Conservation (phyloP, 352 stramenopile genomes). For the Aphanomyces cochlioides region DNA sequence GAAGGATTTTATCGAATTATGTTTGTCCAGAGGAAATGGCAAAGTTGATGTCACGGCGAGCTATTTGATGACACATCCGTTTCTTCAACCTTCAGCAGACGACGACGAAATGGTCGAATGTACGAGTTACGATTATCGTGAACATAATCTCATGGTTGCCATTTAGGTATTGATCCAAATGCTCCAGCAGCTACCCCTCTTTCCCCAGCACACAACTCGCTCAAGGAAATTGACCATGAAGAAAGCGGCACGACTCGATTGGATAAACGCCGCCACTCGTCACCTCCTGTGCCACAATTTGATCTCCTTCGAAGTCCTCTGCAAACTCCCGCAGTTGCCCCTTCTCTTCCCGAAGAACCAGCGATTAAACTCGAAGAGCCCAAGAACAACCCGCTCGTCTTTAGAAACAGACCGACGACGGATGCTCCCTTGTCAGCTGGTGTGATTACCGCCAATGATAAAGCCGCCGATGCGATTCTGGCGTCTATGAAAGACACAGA, state of each 20-base stretch:
- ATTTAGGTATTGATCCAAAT: conserved; percentile 4
- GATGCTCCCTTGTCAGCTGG: conserved; percentile 17
- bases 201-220: not conserved
- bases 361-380: not conserved
- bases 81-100: conserved; percentile 73
- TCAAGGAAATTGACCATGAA: conserved; percentile 8
- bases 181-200: not conserved
- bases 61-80: conserved; percentile 70
- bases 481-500: conserved; percentile 11
- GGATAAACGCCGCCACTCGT: conserved; percentile 6
- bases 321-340: not conserved
- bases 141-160: not conserved
- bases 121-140: not conserved
- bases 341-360: not conserved
- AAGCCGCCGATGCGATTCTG: conserved; percentile 11
- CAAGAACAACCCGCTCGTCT: conserved; percentile 11
- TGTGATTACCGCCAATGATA: conserved; percentile 4
- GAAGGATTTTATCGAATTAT: conserved; percentile 80
- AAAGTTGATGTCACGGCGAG: conserved; percentile 75
- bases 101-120: conserved; percentile 73
- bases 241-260: not conserved
- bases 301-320: not conserved
- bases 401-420: conserved; percentile 15
- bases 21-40: conserved; percentile 72
- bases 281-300: not conserved